Base-by-base conservation (phyloP, 345 rosid species). In the Moricandia moricandioides region DNA sequence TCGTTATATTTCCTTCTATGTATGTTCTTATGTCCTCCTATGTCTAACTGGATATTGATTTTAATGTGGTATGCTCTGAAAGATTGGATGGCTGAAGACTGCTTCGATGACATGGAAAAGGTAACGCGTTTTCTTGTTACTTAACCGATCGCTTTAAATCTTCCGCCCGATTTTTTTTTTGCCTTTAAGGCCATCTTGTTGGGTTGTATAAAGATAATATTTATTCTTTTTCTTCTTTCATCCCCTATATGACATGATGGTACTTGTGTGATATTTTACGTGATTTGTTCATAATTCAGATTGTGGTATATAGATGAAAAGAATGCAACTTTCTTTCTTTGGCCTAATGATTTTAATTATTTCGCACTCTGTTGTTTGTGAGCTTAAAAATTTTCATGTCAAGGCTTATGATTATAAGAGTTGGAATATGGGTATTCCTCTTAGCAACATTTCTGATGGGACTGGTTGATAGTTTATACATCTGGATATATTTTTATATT, bases 61-160 rank as follows among this genome's bases (percentile, higher is more conserved):
- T 72, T n/a, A 14, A 40, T 62, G 74, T 62, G 52, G 3, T 72
- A 62, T 72, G 51, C 3, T 33, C 65, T 62, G 43, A 62, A 72
- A 78, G 77, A 78, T 72, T 78, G 81, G 81, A 78, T 61, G 72
- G 81, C 64, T 56, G 57, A 58, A 66, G 40, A 63, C 58, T 83
- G 9, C 59, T 83, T 62, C 67, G 60, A 66, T 78, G 85, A 82
- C 79, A 56, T 71, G 90, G 97, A 91, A 85, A 73, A 67, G 82
- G 79, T 74, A 73, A 52, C 14, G 65, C 17, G 35, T 69, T 55
- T 69, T 68, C 27, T 43, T 31, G 57, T 67, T 62, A 51, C 66
- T 59, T 27, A 62, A 67, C 69, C 51, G 24, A 10, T 72, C 39
- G 26, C 59, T 66, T 65, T n/a, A 4, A 40, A 17, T 1, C 30